Evolutionary conservation across 768 basidiomycete species (phyloP), one percentile per base, ranked within the genome.

Genomic region (Boletus tomentosulus): DNA sequence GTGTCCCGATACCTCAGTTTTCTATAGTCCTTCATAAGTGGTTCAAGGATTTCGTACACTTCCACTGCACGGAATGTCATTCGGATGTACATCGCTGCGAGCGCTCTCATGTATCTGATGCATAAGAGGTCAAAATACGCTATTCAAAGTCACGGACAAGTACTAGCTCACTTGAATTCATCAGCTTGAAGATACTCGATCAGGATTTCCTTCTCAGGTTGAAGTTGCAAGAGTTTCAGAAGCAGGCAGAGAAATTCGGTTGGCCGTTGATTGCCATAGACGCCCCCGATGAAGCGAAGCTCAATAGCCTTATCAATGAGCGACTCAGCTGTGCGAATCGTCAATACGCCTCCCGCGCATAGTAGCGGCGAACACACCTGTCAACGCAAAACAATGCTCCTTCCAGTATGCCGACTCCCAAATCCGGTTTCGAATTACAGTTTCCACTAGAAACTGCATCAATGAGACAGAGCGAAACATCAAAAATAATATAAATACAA

Each of bases 331-430:
- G 60, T 16, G 33, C 1, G n/a, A 11, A 33, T 55, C 13, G 41
- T 56, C 38, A 54, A 39, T 48, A 55, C 46, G 22, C 12, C 7
- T 48, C 6, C 33, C 45, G 33, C 35, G 52, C 27, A n/a, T 57
- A 46, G 33, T 3, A 54, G 4, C 37, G 22, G 16, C 13, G 46
- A 44, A 71, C 79, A 48, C 47, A 90, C 93, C 92, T 56, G 92
- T 97, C 45, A 99, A 76, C 22, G 96, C 96, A 67, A 99, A 99
- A 67, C 96, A 99, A 61, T 97, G 92, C 68, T 99, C 96, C 74
- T 99, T 99, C 96, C 96, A 99, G 72, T 83, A 99, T 7, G 78
- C 70, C 0, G 89, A 88, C 70, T 98, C 96, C 77, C 96, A 99
- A 56, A 99, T 97, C 57, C 97, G 84, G 66, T 87, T 91, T 50